Base-by-base conservation (phyloP, 805 yeast genomes). In the Saturnispora ahearnii region DNA sequence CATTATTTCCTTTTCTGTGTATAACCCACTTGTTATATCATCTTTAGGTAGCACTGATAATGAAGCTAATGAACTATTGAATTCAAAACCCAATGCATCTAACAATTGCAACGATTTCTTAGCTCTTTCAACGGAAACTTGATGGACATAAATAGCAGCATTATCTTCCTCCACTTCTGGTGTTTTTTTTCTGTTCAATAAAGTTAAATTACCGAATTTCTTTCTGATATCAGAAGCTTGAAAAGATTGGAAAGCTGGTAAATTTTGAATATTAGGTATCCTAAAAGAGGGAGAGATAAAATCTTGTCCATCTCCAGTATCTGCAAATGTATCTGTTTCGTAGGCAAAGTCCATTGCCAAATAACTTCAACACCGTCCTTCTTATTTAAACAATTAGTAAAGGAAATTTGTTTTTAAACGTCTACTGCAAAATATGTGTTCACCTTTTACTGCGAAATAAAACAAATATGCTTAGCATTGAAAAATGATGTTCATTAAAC, bases 171-270 rank as follows among this genome's bases (percentile, higher is more conserved):
- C n/a, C 13, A 3, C 21, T 10, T 32, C 40, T 21, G 11, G 24
- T 22, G 15, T 41, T 32, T 12, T 29, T 40, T 46, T 46, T 11
- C 38, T 26, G 29, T 50, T 51, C 32, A 54, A 21, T 28, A 54
- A n/a, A 3, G 56, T 49, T 26, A 54, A 41, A 9, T 50, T 49
- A 24, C 51, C 46, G 13, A 54, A 57, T 26, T 64, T 65, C 45
- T 68, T 65, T 15, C 73, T 66, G 41, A 69, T 54, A 49, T 71
- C 72, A 0, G 53, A 37, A 1, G 56, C 53, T 43, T 65, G 69
- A 45, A 71, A 58, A 26, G 61, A 58, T 7, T 74, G 70, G 2
- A 72, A 73, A n/a, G 67, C 65, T 3, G 63, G 67, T 34, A 58
- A 48, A 18, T 18, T 12, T 15, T 37, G n/a, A 15, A n/a, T 5